Evolutionary conservation across 495 filamentous ascomycete genomes (phyloP), one percentile per base, ranked within the genome.

Genomic region (Aspergillus homomorphus): DNA sequence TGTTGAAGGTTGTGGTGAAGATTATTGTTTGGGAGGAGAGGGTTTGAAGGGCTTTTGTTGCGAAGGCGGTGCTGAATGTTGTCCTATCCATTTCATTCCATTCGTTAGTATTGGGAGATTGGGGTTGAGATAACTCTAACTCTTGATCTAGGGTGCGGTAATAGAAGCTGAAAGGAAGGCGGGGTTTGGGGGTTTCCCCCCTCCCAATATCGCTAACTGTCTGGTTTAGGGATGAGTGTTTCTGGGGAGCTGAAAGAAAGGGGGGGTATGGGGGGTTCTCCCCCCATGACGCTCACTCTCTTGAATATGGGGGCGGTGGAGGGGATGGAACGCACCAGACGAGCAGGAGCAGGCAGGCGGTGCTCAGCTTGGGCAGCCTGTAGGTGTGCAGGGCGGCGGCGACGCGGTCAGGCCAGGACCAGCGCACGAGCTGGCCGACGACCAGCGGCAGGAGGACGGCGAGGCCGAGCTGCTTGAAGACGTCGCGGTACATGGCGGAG

Each of bases 21-120:
- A 80, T 60, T 20, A 84, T 66, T 50, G 72, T 80, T 52, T 74
- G 71, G 6, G 72, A 65, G 0, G 79, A 77, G 19, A 84, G 66
- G 22, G 62, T 51, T 38, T 77, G 77, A 8, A 84, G 71, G 4
- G 81, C 77, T 2, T 75, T 74, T 12, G 81, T 82, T 41, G 80
- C 74, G 57, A 84, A 84, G 30, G 77, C 80, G 2, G 78, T 79
- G 3, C 80, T 82, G 59, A 82, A 82, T 1, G 79, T 82, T 8
- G 79, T 66, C 79, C 80, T 81, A 42, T 45, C n/a, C 21, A 15
- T 44, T 6, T 26, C n/a, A 22, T 24, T n/a, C 16, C 5, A 23
- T 51, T 18, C 28, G 49, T 28, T 16, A n/a, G 30, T 14, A 5
- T 12, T 7, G 8, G 33, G 4, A 4, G 26, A 30, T 10, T 4